A percentile compares a stretch with the other conserved stretches of the same genome.
These are phyloP conservation scores for Moniliella sp. DNA, from an alignment of 1,284 basidiomycete genomes.

Conservation along the genomic window DNA sequence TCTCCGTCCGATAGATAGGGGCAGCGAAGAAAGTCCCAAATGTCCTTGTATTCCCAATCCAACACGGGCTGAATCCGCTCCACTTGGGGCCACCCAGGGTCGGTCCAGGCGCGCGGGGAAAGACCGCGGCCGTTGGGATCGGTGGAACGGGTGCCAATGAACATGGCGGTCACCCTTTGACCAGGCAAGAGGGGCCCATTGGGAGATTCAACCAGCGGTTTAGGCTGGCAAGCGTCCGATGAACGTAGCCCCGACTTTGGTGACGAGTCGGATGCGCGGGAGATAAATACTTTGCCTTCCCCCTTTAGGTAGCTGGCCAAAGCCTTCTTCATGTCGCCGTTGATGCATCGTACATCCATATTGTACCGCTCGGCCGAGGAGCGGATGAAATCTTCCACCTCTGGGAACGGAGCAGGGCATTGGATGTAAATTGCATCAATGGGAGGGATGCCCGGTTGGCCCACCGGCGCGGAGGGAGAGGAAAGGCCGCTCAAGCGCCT, in stretches of 20 bases:
- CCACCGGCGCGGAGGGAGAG: background rate
- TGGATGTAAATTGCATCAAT: slow-evolving; percentile 67
- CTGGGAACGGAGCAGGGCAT: slow-evolving; percentile 61
- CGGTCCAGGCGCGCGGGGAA: slow-evolving; percentile 38
- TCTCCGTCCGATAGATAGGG: slow-evolving; percentile 43
- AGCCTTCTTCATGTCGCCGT: slow-evolving; percentile 61
- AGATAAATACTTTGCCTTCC: too few species aligned
- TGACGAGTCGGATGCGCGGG: too few species aligned
- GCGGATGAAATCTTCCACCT: slow-evolving; percentile 60
- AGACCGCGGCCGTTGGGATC: slow-evolving; percentile 6
- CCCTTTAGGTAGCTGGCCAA: slow-evolving; percentile 49
- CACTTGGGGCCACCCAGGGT: slow-evolving; percentile 66
- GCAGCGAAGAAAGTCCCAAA: slow-evolving; percentile 66
- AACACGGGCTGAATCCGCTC: slow-evolving; percentile 86
- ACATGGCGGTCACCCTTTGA: slow-evolving; percentile 46
- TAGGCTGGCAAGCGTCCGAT: too few species aligned
- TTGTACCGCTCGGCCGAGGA: slow-evolving; percentile 44
- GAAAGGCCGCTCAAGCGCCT: slow-evolving; percentile 36
- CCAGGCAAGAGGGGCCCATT: too few species aligned
- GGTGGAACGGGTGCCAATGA: slow-evolving; percentile 56
- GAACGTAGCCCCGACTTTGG: too few species aligned
- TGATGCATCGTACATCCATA: slow-evolving; percentile 55
- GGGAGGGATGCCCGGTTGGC: slow-evolving; percentile 16
- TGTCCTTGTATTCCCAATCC: slow-evolving; percentile 69
- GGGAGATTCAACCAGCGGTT: too few species aligned